Percentiles rank a stretch among this genome's conserved stretches.
Conservation (phyloP, 305 asterid genomes). For the Euphrasia arctica region DNA sequence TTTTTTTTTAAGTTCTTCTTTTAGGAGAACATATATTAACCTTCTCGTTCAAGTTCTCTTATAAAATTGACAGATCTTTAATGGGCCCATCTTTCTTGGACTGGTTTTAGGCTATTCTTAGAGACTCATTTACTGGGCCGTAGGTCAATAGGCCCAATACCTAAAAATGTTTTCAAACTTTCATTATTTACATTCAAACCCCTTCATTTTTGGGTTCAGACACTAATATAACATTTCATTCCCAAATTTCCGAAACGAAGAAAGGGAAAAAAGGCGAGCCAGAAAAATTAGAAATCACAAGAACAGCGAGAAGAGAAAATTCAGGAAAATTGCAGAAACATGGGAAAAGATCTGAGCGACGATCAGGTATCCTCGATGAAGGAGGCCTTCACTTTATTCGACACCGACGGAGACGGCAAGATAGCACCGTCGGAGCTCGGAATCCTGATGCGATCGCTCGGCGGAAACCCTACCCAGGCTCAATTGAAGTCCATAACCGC, state of each 20-base stretch:
- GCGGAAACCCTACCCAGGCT: constrained; percentile 96
- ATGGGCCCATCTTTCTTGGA: constrained; percentile 1
- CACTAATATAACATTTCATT: constrained; percentile 12
- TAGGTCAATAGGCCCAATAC: background rate
- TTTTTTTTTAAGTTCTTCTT: no score
- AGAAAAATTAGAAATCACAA: constrained; percentile 6
- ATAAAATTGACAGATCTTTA: no score
- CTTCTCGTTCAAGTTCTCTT: no score
- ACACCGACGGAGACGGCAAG: constrained; percentile 91
- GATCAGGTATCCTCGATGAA: constrained; percentile 88
- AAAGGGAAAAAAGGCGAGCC: background rate
- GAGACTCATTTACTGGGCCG: background rate
- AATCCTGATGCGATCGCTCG: constrained; percentile 91
- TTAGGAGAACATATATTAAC: no score
- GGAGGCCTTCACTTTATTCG: constrained; percentile 94
- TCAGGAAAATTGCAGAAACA: constrained; percentile 23
- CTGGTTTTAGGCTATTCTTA: background rate
- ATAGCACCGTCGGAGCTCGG: constrained; percentile 95
- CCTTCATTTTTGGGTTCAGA: constrained; percentile 28
- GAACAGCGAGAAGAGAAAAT: background rate
- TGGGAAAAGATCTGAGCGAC: constrained; percentile 95
- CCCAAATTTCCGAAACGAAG: constrained; percentile 6
- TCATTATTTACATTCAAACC: constrained; percentile 22
- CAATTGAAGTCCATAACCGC: constrained; percentile 67
- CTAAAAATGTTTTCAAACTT: constrained; percentile 1